A percentile compares a stretch with the other conserved stretches of the same genome.
Conservation (phyloP, 345 rosid genomes). For the Arabidopsis suecica region DNA sequence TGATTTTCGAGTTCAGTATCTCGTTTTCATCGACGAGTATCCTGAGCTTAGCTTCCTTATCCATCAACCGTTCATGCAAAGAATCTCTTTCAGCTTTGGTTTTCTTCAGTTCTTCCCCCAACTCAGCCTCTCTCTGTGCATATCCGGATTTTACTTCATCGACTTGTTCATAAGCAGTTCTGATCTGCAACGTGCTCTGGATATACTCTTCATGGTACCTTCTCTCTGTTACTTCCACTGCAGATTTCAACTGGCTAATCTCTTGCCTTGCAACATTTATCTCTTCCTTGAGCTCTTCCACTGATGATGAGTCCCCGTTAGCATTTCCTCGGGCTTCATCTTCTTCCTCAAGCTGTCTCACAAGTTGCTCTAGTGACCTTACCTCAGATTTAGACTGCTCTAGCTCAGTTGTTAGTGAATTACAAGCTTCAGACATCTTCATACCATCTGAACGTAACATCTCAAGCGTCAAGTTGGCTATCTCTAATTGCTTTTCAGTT, state of each 20-base stretch:
- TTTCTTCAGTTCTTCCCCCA: constrained; percentile 61
- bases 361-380: constrained; percentile 67
- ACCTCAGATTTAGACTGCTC: constrained; percentile 69
- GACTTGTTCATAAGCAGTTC: constrained; percentile 80
- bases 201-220: constrained; percentile 91
- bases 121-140: constrained; percentile 57
- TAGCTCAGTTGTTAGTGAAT: constrained; percentile 59
- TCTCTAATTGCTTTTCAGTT: constrained; percentile 69
- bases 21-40: constrained; percentile 55
- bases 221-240: constrained; percentile 72
- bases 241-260: constrained; percentile 67
- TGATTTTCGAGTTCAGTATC: constrained; percentile 53
- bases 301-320: constrained; percentile 30
- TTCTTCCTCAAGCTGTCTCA: constrained; percentile 61
- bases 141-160: constrained; percentile 63
- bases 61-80: constrained; percentile 58
- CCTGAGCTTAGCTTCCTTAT: constrained; percentile 67
- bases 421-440: constrained; percentile 69
- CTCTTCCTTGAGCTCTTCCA: constrained; percentile 62
- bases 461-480: constrained; percentile 64
- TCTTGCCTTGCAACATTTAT: constrained; percentile 59
- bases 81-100: constrained; percentile 57
- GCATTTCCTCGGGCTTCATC: constrained; percentile 48
- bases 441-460: constrained; percentile 62
- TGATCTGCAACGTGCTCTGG: constrained; percentile 81